Conservation (phyloP, 148 eudicot species). For the Cornus kousa region DNA sequence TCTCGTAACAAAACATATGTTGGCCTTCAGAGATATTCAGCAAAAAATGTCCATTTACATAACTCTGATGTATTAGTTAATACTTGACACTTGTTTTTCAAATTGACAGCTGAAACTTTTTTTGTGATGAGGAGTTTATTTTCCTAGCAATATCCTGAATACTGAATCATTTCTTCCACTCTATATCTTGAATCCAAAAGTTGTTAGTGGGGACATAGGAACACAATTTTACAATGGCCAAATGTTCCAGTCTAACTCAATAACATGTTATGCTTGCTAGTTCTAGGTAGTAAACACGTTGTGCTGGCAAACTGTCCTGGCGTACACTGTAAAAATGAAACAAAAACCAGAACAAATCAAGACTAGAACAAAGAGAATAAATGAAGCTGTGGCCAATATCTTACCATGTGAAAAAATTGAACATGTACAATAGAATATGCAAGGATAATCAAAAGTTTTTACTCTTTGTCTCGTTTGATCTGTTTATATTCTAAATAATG, state of each 20-base stretch:
- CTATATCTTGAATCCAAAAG: background rate
- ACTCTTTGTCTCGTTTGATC: background rate
- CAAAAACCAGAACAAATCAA: no score
- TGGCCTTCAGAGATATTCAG: background rate
- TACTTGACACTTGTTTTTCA: background rate
- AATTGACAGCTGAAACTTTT: background rate
- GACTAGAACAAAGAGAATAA: background rate
- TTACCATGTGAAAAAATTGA: background rate
- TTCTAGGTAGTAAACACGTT: background rate
- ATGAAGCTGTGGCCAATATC: conserved; percentile 1
- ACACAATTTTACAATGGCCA: background rate
- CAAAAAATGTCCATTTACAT: background rate
- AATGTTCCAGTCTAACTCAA: background rate
- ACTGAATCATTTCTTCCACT: conserved; percentile 5
- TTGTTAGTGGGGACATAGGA: background rate
- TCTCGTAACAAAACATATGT: background rate
- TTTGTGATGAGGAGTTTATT: no score
- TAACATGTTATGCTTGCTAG: background rate
- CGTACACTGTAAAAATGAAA: background rate
- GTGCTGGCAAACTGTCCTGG: no score
- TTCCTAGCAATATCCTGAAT: background rate
- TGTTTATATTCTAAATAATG: background rate
- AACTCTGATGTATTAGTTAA: background rate
- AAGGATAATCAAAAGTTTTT: background rate
- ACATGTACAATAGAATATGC: background rate